A percentile compares a stretch with the other conserved stretches of the same genome.
Conservation (phyloP, 306 rosid genomes). For the Quercus parvula region DNA sequence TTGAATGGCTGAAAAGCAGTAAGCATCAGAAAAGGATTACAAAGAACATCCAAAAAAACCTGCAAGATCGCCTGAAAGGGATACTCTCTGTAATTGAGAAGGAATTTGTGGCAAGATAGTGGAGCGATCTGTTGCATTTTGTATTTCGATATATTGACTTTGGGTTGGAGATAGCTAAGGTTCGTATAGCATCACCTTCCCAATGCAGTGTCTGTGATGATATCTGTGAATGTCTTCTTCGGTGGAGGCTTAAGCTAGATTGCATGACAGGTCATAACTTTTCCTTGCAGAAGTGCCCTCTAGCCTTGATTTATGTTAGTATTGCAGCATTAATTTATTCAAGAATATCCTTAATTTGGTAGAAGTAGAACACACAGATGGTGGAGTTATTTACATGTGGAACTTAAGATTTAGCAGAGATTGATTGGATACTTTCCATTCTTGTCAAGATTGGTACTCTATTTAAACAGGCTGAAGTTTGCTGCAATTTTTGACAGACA, state of each 20-base stretch:
- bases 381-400: background rate
- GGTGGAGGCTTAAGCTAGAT: conserved; percentile 7
- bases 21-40: conserved; percentile 73
- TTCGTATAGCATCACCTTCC: conserved; percentile 2
- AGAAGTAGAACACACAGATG: background rate
- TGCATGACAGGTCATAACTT: conserved; percentile 8
- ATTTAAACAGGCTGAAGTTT: background rate
- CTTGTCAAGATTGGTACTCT: background rate
- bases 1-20: conserved; percentile 87
- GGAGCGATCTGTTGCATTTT: background rate
- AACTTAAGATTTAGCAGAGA: background rate
- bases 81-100: conserved; percentile 58
- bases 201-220: background rate
- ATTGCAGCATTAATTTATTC: background rate
- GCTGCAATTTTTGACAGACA: background rate
- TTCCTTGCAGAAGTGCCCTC: background rate
- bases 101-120: conserved; percentile 48
- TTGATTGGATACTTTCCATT: background rate
- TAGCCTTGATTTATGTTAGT: conserved; percentile 6
- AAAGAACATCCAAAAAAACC: conserved; percentile 66
- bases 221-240: conserved; percentile 12
- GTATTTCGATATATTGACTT: conserved; percentile 6
- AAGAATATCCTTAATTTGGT: background rate
- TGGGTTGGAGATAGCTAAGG: conserved; percentile 18
- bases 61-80: conserved; percentile 43